Base-by-base conservation (phyloP, 176 grass and related monocot species). In the Ananas comosus region DNA sequence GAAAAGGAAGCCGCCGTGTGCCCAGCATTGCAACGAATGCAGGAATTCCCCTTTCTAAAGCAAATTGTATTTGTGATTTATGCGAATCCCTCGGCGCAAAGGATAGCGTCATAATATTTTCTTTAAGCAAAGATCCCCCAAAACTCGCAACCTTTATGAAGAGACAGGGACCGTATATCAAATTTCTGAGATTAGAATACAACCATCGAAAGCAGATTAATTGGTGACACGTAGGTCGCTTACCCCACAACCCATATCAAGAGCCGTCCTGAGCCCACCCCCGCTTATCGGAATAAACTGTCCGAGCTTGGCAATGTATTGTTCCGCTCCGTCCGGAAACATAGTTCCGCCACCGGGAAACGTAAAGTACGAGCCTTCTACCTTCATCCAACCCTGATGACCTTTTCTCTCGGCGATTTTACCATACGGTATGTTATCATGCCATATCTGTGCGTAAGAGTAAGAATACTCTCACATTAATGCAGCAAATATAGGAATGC, bases 221-320 rank as follows among this genome's bases (percentile, higher is more conserved):
- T 57, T 56, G 70, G 13, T 71, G 50, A 42, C 63, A 76, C 29
- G 70, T 72, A 14, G 79, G 51, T 28, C 23, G 73, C 83, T 92
- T 92, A 90, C 93, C 79, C 93, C 93, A 53, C 93, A 97, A 69
- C 89, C 87, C 94, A 97, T 92, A 80, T 97, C 86, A 76, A 97
- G 87, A 81, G 84, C 82, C 47, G 87, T 97, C 74, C 89, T 90
- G 51, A 99, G 17, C 17, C 73, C 64, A 23, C 89, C 89, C 23
- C 72, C 72, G 71, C 84, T 99, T 65, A 99, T 66, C 1, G 82
- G 87, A 77, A 93, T 77, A 70, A 79, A 83, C 53, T 86, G 80
- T 29, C 71, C 50, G 54, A 92, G 81, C 53, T 88, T 99, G 56
- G 75, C 65, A 69, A 99, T 93, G 63, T 97, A 93, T 53, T 88